Evolutionary conservation across 345 rosid species (phyloP).

Genomic region (Ricinus communis): DNA sequence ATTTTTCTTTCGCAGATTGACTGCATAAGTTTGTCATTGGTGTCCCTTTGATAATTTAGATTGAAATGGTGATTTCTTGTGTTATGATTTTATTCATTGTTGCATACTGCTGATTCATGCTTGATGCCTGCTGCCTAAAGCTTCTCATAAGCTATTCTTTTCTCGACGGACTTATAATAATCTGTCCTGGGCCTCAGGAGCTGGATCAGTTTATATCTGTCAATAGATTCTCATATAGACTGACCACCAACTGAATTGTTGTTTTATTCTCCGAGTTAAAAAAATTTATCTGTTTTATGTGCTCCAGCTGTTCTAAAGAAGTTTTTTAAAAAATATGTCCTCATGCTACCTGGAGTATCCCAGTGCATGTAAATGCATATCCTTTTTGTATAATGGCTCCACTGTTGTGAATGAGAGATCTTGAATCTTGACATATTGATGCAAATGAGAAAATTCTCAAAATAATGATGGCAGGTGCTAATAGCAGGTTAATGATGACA

Average conservation of each 20-base stretch:
- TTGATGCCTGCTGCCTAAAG: neutral
- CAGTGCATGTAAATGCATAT: neutral
- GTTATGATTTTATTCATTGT: neutral
- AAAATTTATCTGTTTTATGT: neutral
- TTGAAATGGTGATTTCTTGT: neutral
- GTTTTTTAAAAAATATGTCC: too few relatives aligned
- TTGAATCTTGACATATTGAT: neutral
- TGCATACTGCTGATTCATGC: neutral
- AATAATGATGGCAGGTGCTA: too few relatives aligned
- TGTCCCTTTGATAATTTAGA: neutral
- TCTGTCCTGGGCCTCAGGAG: neutral
- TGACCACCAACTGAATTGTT: constrained; percentile 1
- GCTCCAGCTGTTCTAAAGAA: neutral
- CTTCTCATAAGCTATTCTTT: neutral
- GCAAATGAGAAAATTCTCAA: neutral
- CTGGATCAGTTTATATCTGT: constrained; percentile 7
- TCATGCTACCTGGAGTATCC: neutral
- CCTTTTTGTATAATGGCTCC: neutral
- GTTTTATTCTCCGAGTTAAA: neutral
- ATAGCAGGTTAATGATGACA: too few relatives aligned
- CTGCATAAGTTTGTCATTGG: neutral
- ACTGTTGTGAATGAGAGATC: neutral
- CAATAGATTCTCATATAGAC: neutral
- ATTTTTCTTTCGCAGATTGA: neutral
- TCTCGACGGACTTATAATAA: too few relatives aligned